phyloP scores from a whole-genome alignment of 768 basidiomycete species.

The Fomitopsis pulvina region DNA sequence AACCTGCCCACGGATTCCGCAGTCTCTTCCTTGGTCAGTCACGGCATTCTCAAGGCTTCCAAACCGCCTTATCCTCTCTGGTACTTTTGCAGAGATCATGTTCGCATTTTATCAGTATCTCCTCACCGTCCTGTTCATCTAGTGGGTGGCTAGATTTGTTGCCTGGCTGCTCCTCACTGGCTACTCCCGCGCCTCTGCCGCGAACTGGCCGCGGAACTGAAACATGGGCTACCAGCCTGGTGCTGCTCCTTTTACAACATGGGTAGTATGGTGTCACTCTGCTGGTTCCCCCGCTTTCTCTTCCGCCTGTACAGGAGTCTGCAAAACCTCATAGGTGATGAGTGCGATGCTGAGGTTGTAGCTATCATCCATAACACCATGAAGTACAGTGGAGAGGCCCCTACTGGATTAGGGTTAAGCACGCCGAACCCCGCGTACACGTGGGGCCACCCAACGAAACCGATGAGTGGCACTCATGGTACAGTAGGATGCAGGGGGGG shows the following conservation, averaged over 20 bases:
- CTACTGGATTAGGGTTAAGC: no score
- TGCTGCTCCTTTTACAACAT: conserved; percentile 67
- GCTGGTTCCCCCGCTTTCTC: conserved; percentile 59
- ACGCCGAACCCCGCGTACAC: no score
- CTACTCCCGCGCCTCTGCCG: conserved; percentile 33
- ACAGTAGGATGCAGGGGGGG: no score
- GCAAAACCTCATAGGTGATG: conserved; percentile 65
- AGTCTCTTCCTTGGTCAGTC: no score
- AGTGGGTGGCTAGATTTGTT: conserved; percentile 77
- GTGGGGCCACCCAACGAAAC: no score
- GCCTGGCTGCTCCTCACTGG: no score
- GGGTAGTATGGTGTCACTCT: conserved; percentile 61
- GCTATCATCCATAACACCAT: conserved; percentile 60
- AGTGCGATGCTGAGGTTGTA: conserved; percentile 58
- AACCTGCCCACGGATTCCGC: no score
- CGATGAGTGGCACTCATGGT: no score
- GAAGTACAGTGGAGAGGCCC: no score
- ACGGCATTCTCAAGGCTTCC: no score
- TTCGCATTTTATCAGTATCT: conserved; percentile 72
- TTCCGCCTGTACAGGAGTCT: conserved; percentile 68
- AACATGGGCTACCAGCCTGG: conserved; percentile 78
- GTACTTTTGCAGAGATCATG: conserved; percentile 45
- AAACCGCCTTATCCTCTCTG: no score
- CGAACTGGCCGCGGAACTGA: conserved; percentile 37
- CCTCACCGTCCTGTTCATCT: conserved; percentile 66